Conservation (phyloP, 257 asterid genomes). For the Fraxinus pennsylvanica region DNA sequence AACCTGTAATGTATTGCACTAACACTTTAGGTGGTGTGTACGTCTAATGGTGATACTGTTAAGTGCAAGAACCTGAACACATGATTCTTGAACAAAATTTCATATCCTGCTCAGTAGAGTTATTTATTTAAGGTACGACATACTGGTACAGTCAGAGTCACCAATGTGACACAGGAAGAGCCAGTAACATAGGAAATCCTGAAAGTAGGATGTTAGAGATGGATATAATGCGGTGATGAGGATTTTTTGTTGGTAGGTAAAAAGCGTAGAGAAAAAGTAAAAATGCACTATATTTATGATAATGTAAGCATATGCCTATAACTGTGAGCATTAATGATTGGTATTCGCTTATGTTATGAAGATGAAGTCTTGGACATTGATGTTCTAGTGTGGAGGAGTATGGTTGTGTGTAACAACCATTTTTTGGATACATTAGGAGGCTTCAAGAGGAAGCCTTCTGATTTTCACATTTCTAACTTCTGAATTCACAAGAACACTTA, state of each 20-base stretch:
- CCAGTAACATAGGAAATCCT: background rate
- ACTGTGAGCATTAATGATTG: conserved; percentile 2
- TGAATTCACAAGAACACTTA: background rate
- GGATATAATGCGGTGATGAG: background rate
- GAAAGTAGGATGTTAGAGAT: background rate
- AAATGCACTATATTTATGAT: background rate
- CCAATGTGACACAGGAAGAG: background rate
- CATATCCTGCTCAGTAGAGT: background rate
- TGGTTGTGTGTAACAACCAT: background rate
- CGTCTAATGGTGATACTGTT: background rate
- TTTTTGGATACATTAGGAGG: background rate
- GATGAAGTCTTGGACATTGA: conserved; percentile 6
- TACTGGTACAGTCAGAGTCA: background rate
- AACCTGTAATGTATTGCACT: background rate
- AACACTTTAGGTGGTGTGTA: background rate
- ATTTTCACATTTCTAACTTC: background rate
- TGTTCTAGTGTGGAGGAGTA: background rate
- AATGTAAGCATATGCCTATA: background rate
- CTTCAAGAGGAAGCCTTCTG: background rate
- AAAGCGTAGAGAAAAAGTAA: background rate
- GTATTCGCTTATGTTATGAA: background rate
- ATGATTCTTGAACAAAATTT: background rate
- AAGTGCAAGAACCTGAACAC: background rate
- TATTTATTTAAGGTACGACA: background rate
- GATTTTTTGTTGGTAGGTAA: background rate